Base-by-base conservation (phyloP, 495 filamentous ascomycete genomes). In the Lophium mytilinum region DNA sequence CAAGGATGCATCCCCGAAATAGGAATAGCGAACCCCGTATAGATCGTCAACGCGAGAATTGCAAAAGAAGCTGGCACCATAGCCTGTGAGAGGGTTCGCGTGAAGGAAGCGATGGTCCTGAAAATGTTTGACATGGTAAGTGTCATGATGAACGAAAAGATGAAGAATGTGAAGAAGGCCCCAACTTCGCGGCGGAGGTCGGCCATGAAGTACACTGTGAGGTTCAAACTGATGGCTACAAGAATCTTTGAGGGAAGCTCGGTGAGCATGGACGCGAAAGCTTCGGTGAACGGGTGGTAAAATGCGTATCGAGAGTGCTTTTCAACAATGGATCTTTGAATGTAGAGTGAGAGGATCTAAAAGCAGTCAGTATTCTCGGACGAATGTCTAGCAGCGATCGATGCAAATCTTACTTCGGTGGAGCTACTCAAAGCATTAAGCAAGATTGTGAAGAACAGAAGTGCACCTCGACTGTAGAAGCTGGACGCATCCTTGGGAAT, bases 311-410 rank as follows among this genome's bases (percentile, higher is more conserved):
- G 81, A 53, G 76, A 72, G 61, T 96, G 90, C 65, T 95, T 95
- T 64, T 96, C 90, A 55, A 96, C 89, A 60, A 96, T 93, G 0
- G 87, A 82, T 12, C 90, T 81, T 79, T 94, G 88, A 17, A 85
- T 80, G 69, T 89, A 95, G 3, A 94, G 77, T 1, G 84, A 87
- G 37, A 93, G 69, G 68, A 89, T 89, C 43, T 47, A 47, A 3
- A 30, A 18, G 1, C 15, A 17, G 43, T 47, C 18, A 47, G 43
- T 19, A 3, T 17, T 17, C 10, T 47, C n/a, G 14, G 9, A n/a
- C 9, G n/a, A 30, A 30, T 30, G 6, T 2, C 2, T 30, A 30
- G 24, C 24, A 10, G 43, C 43, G 15, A 1, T 19, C 14, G 21
- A 3, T 17, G 4, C 6, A 18, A 18, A 3, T 11, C 18, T n/a